These are phyloP conservation scores for Sporothrix euskadiensis DNA, from an alignment of 2,329 filamentous ascomycete species.

Conservation along the genomic window DNA sequence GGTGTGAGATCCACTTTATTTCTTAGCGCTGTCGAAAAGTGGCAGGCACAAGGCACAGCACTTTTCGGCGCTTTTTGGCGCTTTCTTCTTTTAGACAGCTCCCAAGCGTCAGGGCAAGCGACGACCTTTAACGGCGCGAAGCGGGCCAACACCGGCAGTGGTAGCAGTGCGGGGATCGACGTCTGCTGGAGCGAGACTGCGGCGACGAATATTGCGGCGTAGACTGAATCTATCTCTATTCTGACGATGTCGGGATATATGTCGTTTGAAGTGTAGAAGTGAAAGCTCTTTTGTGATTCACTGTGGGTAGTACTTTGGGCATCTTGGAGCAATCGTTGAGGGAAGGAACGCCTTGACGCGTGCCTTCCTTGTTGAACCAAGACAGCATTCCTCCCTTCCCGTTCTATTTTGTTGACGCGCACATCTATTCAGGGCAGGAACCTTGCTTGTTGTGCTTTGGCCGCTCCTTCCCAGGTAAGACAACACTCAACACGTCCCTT, in stretches of 20 bases:
- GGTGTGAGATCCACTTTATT: background rate
- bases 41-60: background rate
- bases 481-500: background rate
- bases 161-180: background rate
- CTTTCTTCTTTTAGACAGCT: background rate
- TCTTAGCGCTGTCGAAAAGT: background rate
- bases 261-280: background rate
- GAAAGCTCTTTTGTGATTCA: background rate
- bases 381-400: background rate
- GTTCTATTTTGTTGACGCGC: background rate
- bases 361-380: background rate
- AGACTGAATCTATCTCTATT: background rate
- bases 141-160: background rate
- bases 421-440: constrained; percentile 3
- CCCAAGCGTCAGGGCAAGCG: background rate
- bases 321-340: background rate
- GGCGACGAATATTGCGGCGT: background rate
- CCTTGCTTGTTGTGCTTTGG: background rate
- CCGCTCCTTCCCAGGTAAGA: constrained; percentile 19
- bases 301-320: background rate
- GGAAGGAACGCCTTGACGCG: background rate
- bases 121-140: background rate
- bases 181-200: background rate
- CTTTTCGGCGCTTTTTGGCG: background rate
- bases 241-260: background rate